Percentiles rank a stretch among this genome's conserved stretches.
Evolutionary conservation across 805 yeast genomes (phyloP).

Genomic region (Saccharomycopsis guyanensis): DNA sequence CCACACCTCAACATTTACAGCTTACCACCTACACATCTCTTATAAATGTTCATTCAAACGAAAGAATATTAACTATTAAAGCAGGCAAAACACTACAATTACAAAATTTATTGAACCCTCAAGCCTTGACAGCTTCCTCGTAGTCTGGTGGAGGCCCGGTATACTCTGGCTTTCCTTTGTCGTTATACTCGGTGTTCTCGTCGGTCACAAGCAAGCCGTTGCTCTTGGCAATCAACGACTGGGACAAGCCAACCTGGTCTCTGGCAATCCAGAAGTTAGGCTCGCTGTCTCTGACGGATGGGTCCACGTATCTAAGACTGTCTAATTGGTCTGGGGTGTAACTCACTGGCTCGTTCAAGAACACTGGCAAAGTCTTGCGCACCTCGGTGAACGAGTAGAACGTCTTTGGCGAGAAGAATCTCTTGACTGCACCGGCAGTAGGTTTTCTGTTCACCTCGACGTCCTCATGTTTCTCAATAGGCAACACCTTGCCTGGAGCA

Average conservation of each 20-base stretch:
- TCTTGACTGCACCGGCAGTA: conserved; percentile 16
- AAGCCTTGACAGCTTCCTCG: conserved; percentile 37
- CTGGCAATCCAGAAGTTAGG: conserved; percentile 67
- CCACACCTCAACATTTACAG: too few relatives aligned
- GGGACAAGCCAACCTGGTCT: conserved; percentile 62
- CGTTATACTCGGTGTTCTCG: conserved; percentile 49
- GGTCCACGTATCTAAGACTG: conserved; percentile 43
- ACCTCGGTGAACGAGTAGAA: conserved; percentile 35
- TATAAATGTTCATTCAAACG: too few relatives aligned
- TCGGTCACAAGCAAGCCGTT: conserved; percentile 51
- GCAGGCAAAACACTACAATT: too few relatives aligned
- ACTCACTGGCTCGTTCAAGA: conserved; percentile 23
- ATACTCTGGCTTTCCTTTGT: conserved; percentile 45
- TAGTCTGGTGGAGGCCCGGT: conserved; percentile 68
- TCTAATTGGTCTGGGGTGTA: conserved; percentile 27
- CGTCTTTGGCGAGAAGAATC: conserved; percentile 38
- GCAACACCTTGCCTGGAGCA: background rate
- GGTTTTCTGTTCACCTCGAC: conserved; percentile 2
- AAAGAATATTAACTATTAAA: too few relatives aligned
- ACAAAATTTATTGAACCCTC: too few relatives aligned
- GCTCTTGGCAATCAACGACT: conserved; percentile 48
- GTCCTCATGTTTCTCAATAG: background rate
- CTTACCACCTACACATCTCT: too few relatives aligned
- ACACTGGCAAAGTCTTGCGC: conserved; percentile 35
- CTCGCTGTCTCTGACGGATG: conserved; percentile 45